Conservation (phyloP, 495 filamentous ascomycete species). For the Geoglossum glabrum region DNA sequence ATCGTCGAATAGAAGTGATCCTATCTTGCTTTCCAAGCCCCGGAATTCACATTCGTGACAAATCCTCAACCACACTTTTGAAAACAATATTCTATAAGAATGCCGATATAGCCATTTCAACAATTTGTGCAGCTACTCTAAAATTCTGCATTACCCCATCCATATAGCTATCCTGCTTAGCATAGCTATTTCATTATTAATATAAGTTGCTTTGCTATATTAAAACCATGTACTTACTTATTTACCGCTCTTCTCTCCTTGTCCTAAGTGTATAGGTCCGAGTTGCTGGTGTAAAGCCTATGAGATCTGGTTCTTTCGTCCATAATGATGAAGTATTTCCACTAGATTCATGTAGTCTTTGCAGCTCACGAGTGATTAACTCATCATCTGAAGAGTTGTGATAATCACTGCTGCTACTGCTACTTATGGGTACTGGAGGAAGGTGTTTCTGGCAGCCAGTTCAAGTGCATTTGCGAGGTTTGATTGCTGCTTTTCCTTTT, state of each 20-base stretch:
- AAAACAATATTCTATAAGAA: too few species aligned
- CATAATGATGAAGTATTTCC: not conserved
- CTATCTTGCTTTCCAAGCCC: too few species aligned
- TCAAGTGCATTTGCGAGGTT: not conserved
- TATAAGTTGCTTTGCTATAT: too few species aligned
- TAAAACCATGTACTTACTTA: not conserved
- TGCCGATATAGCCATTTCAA: too few species aligned
- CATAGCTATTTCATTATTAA: too few species aligned
- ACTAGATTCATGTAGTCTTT: not conserved
- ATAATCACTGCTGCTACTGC: not conserved
- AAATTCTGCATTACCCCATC: too few species aligned
- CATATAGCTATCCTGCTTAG: too few species aligned
- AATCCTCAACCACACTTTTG: too few species aligned
- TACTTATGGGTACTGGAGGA: not conserved
- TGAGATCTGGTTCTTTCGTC: not conserved
- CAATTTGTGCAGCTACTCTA: too few species aligned
- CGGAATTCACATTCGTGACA: too few species aligned
- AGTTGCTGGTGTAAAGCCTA: not conserved
- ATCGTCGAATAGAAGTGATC: too few species aligned
- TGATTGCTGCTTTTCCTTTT: not conserved
- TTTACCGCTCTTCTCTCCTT: not conserved
- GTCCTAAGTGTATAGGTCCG: not conserved
- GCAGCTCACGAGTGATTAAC: not conserved
- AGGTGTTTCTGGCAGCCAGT: not conserved
- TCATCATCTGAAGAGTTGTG: not conserved